Percentiles rank a stretch among this genome's conserved stretches.
Conservation (phyloP, 2,329 filamentous ascomycete genomes). For the Sporothrix schenckii region DNA sequence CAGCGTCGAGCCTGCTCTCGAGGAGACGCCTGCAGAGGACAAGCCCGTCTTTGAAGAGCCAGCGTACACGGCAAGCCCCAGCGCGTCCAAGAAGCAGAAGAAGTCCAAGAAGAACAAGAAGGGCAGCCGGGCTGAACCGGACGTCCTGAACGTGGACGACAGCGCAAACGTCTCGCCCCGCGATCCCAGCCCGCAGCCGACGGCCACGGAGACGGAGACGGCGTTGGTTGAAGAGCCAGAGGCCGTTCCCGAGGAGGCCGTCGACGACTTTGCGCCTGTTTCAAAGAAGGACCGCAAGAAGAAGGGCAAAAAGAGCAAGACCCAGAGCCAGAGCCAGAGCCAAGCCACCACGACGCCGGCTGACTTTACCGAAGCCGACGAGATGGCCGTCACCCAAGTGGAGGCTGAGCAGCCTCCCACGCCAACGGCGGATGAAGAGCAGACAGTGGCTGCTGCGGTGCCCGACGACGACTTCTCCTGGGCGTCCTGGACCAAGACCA, state of each 20-base stretch:
- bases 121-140: constrained; percentile 24
- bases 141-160: background rate
- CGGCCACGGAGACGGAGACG: constrained; percentile 21
- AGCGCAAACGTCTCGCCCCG: constrained; percentile 10
- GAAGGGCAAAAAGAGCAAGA: constrained; percentile 48
- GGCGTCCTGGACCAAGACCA: constrained; percentile 17
- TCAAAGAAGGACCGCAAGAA: constrained; percentile 45
- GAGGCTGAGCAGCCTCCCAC: background rate
- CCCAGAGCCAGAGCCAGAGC: constrained; percentile 40
- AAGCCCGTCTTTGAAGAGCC: constrained; percentile 15
- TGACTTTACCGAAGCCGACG: constrained; percentile 48
- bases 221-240: constrained; percentile 26
- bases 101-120: constrained; percentile 23
- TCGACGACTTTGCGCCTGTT: constrained; percentile 23
- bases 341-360: constrained; percentile 41
- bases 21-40: background rate
- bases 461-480: constrained; percentile 42
- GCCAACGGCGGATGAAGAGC: background rate
- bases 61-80: background rate
- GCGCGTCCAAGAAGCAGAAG: constrained; percentile 10
- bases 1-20: background rate
- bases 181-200: background rate
- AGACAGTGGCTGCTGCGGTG: background rate
- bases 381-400: constrained; percentile 43
- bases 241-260: no score